These are phyloP conservation scores for Claviceps humidiphila DNA, from an alignment of 2,329 filamentous ascomycete genomes.

Conservation along the genomic window DNA sequence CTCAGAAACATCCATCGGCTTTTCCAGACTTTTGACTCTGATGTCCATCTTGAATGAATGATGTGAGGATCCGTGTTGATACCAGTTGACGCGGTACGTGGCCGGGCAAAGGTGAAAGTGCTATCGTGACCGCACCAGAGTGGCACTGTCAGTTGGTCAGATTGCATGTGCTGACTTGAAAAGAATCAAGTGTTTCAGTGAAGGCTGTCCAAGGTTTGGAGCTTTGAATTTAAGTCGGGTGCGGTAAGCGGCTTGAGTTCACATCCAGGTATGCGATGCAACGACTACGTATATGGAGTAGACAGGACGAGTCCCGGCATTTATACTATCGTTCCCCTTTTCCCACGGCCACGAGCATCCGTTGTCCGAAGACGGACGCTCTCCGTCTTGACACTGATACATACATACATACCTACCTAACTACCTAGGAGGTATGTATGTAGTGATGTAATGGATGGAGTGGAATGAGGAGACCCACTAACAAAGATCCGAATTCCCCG, in stretches of 20 bases:
- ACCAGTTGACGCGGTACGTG: neutral
- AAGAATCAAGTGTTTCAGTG: neutral
- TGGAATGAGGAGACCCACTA: neutral
- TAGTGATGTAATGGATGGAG: constrained; percentile 8
- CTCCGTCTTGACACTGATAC: neutral
- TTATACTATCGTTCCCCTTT: neutral
- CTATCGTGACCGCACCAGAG: neutral
- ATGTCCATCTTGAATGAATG: constrained; percentile 21
- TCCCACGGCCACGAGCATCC: neutral
- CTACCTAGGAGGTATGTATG: neutral
- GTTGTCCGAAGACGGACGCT: neutral
- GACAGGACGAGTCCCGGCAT: neutral
- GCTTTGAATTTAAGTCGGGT: neutral
- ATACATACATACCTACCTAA: too few relatives aligned
- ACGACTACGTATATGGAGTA: too few relatives aligned
- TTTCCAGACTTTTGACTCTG: constrained; percentile 27
- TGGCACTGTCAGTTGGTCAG: neutral
- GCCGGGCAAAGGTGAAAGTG: neutral
- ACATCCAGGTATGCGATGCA: neutral
- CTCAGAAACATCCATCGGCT: constrained; percentile 48
- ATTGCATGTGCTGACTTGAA: neutral
- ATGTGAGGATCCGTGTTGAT: neutral
- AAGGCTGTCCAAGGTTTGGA: neutral
- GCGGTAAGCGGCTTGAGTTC: neutral
- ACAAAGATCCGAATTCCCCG: neutral